Evolutionary conservation across 2,329 filamentous ascomycete genomes (phyloP).

Genomic region (Chaetomium olivaceum): DNA sequence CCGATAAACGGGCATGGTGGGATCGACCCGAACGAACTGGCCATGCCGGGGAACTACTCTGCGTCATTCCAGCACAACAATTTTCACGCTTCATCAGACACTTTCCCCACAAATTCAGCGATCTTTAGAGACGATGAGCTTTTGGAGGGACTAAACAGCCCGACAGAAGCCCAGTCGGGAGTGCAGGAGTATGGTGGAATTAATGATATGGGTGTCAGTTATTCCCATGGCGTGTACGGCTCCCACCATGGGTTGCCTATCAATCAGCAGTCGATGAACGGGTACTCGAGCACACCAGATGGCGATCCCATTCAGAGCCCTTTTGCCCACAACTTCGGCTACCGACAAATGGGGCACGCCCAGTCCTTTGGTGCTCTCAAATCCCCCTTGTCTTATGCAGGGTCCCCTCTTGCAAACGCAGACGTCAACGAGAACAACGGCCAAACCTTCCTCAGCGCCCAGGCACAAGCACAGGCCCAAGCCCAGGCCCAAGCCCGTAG

Average conservation of each 20-base stretch:
- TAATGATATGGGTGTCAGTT: slow-evolving; percentile 59
- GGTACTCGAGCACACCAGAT: slow-evolving; percentile 89
- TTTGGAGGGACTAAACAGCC: slow-evolving; percentile 67
- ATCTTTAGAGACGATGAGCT: slow-evolving; percentile 87
- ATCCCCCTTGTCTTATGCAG: slow-evolving; percentile 52
- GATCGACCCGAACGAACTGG: slow-evolving; percentile 84
- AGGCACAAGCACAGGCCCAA: slow-evolving; percentile 48
- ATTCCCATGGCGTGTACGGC: slow-evolving; percentile 54
- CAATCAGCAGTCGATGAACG: slow-evolving; percentile 69
- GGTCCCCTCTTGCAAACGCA: slow-evolving; percentile 51
- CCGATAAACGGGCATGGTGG: slow-evolving; percentile 58
- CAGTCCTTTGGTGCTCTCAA: slow-evolving; percentile 58
- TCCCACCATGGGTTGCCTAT: slow-evolving; percentile 62
- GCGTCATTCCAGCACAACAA: slow-evolving; percentile 65
- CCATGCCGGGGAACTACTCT: slow-evolving; percentile 64
- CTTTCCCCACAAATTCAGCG: slow-evolving; percentile 75
- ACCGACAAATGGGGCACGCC: slow-evolving; percentile 65
- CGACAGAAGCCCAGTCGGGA: slow-evolving; percentile 53
- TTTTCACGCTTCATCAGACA: slow-evolving; percentile 63
- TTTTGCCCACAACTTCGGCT: slow-evolving; percentile 75
- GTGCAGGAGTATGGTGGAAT: slow-evolving; percentile 59
- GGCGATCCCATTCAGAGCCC: slow-evolving; percentile 90
- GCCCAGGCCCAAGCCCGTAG: slow-evolving; percentile 57
- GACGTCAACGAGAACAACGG: slow-evolving; percentile 56
- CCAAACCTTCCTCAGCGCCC: slow-evolving; percentile 57